Evolutionary conservation across 176 grass and related monocot genomes (phyloP).

Genomic region (Alloteropsis semialata): DNA sequence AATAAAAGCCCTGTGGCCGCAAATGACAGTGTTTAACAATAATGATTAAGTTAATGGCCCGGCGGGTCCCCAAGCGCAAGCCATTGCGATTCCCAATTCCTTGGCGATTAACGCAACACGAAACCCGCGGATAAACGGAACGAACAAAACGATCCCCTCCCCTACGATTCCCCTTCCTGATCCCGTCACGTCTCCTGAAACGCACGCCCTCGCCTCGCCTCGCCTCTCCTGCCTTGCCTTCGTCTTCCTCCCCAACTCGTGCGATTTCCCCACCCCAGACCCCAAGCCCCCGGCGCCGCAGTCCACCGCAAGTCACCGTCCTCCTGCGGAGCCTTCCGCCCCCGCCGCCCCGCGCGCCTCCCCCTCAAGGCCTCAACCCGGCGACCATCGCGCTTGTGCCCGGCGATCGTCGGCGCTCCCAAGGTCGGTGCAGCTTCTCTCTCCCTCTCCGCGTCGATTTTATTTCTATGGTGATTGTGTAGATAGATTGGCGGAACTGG

Average conservation of each 20-base stretch:
- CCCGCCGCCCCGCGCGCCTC: not conserved
- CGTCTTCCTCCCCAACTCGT: not conserved
- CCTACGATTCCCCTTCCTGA: conserved; percentile 31
- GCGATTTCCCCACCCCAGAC: conserved; percentile 34
- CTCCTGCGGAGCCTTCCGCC: not conserved
- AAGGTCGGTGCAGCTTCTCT: conserved; percentile 27
- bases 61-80: not conserved
- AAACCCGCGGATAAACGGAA: conserved; percentile 48
- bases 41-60: not conserved
- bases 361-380: too few species aligned
- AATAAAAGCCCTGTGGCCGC: not conserved
- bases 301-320: conserved; percentile 41
- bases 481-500: not conserved
- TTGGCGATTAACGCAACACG: conserved; percentile 27
- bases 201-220: not conserved
- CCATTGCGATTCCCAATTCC: conserved; percentile 27
- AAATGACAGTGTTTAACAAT: not conserved
- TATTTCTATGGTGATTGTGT: not conserved
- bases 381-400: not conserved
- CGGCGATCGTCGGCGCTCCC: conserved; percentile 40
- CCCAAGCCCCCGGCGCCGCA: conserved; percentile 16
- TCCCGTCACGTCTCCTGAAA: conserved; percentile 53
- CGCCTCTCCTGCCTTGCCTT: not conserved
- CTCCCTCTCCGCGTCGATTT: not conserved
- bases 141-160: conserved; percentile 37